Conservation (phyloP, 208 protist genomes). For the Trypanosoma mega region DNA sequence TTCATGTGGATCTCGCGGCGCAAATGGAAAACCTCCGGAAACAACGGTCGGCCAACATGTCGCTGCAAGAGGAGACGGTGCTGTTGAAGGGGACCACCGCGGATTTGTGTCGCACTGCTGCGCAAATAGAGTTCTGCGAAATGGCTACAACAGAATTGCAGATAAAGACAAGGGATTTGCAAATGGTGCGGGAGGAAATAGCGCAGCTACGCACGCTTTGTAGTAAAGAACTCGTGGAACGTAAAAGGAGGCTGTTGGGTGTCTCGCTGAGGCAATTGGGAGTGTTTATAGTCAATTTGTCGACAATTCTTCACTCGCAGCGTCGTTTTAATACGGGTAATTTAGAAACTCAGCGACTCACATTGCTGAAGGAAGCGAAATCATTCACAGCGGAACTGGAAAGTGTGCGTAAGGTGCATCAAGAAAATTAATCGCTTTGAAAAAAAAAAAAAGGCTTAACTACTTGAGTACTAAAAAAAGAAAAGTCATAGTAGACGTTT, state of each 20-base stretch:
- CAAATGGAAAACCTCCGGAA: slow-evolving; percentile 19
- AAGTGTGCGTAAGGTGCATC: slow-evolving; percentile 14
- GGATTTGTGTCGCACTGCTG: slow-evolving; percentile 26
- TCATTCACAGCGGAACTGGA: slow-evolving; percentile 25
- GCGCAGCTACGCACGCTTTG: slow-evolving; percentile 19
- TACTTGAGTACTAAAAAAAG: neutral
- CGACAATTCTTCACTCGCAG: slow-evolving; percentile 23
- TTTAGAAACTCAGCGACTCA: slow-evolving; percentile 42
- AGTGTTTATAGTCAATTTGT: slow-evolving; percentile 22
- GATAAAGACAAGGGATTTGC: slow-evolving; percentile 39
- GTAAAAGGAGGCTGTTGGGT: slow-evolving; percentile 28
- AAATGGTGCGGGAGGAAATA: slow-evolving; percentile 22
- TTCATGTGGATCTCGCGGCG: slow-evolving; percentile 39
- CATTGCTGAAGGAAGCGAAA: slow-evolving; percentile 26
- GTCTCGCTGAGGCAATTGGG: slow-evolving; percentile 21
- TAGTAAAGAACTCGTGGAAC: slow-evolving; percentile 27
- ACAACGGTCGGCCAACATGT: slow-evolving; percentile 17
- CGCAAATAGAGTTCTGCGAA: slow-evolving; percentile 52
- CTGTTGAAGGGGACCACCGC: slow-evolving; percentile 20
- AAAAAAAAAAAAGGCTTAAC: no score
- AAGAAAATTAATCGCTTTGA: no score
- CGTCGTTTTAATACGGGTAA: slow-evolving; percentile 41
- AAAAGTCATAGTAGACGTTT: slow-evolving; percentile 2
- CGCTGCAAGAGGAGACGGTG: slow-evolving; percentile 26
- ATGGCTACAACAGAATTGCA: slow-evolving; percentile 45